Evolutionary conservation across 2,329 filamentous ascomycete genomes (phyloP).

Genomic region (Calonectria hawksworthii): DNA sequence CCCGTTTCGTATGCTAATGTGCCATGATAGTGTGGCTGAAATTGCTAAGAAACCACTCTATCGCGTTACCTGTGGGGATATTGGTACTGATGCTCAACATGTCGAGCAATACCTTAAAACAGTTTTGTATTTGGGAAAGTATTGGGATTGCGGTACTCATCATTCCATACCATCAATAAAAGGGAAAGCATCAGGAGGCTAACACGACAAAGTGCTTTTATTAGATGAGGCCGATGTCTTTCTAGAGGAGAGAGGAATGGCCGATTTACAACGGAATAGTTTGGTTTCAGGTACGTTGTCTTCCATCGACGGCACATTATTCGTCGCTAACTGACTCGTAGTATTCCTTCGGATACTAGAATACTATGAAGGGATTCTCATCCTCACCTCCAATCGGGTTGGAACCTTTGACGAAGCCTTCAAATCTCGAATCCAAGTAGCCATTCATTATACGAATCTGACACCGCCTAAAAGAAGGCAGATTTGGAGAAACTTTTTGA

Average conservation of each 20-base stretch:
- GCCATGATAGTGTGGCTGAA: slow-evolving; percentile 34
- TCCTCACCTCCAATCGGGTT: slow-evolving; percentile 54
- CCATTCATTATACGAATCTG: slow-evolving; percentile 50
- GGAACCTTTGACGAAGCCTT: slow-evolving; percentile 52
- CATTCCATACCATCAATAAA: too few species aligned
- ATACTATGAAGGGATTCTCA: slow-evolving; percentile 53
- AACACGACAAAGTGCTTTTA: slow-evolving; percentile 34
- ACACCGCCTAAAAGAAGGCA: slow-evolving; percentile 33
- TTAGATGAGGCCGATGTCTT: slow-evolving; percentile 31
- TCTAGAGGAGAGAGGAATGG: slow-evolving; percentile 10
- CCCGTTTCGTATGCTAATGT: background rate
- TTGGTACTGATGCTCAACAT: slow-evolving; percentile 37
- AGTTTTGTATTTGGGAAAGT: background rate
- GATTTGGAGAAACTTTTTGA: slow-evolving; percentile 51
- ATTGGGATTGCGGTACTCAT: slow-evolving; percentile 1
- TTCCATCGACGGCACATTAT: background rate
- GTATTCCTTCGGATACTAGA: slow-evolving; percentile 54
- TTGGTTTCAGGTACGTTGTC: slow-evolving; percentile 1
- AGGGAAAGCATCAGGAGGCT: background rate
- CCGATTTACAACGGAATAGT: slow-evolving; percentile 12
- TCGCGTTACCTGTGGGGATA: slow-evolving; percentile 45
- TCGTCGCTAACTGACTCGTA: background rate
- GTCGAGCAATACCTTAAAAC: slow-evolving; percentile 41
- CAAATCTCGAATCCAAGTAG: slow-evolving; percentile 42
- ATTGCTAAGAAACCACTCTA: slow-evolving; percentile 41